These are phyloP conservation scores for Orychophragmus violaceus DNA, from an alignment of 345 rosid species.

Conservation along the genomic window DNA sequence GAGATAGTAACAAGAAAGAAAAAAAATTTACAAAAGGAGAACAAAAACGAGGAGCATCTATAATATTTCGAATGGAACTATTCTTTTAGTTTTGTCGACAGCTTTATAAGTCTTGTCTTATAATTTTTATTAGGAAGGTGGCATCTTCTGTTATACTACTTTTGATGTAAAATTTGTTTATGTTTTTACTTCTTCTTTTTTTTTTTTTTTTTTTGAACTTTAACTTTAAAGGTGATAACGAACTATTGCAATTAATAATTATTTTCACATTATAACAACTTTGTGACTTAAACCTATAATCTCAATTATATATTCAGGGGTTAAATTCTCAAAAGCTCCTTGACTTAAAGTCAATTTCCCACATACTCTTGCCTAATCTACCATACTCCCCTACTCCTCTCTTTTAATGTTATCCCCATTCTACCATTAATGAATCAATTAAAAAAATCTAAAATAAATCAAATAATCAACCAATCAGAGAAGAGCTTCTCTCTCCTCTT, in stretches of 20 bases:
- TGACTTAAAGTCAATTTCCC: no score
- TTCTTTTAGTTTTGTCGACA: constrained; percentile 19
- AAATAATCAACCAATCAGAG: no score
- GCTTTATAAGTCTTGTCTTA: constrained; percentile 3
- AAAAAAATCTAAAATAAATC: no score
- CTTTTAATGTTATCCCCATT: no score
- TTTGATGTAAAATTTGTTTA: neutral
- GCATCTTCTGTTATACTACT: constrained; percentile 8
- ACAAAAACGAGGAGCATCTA: constrained; percentile 11
- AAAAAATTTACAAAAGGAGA: constrained; percentile 4
- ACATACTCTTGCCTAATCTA: no score
- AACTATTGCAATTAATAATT: neutral
- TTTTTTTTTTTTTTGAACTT: constrained; percentile 20
- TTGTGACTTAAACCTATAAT: no score
- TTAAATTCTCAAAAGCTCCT: no score
- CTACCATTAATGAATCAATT: no score
- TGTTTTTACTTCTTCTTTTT: neutral
- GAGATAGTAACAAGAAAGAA: neutral
- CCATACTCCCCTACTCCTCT: no score
- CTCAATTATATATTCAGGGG: no score
- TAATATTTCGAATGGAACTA: constrained; percentile 15
- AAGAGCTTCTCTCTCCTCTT: no score
- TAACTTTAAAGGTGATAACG: neutral
- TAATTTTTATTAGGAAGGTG: constrained; percentile 8
- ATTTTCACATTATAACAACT: no score